Percentiles rank a stretch among this genome's conserved stretches.
Evolutionary conservation across 192 early-diverging fungal genomes (phyloP).

Genomic region (Mortierella antarctica): DNA sequence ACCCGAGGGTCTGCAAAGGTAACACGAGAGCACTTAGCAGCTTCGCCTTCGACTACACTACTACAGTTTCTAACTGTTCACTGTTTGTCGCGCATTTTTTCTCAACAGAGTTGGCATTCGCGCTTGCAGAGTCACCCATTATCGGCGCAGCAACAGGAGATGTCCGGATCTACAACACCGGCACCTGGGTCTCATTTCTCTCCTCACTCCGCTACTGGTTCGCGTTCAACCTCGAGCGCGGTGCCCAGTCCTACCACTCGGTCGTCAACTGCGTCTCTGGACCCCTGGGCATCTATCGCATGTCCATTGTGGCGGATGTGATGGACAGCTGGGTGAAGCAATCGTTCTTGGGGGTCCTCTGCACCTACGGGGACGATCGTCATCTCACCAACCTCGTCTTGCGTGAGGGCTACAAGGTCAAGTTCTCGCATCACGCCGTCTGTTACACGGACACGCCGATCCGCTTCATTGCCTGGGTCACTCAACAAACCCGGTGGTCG

Average conservation of each 20-base stretch:
- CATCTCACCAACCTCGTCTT: conserved; percentile 70
- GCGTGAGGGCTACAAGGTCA: conserved; percentile 58
- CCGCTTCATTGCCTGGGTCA: conserved; percentile 68
- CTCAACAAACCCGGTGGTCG: conserved; percentile 73
- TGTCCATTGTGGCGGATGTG: conserved; percentile 57
- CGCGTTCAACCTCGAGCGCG: conserved; percentile 74
- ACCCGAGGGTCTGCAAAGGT: conserved; percentile 57
- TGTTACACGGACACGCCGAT: conserved; percentile 71
- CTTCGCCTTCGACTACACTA: no score
- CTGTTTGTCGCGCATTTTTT: no score
- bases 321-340: conserved; percentile 69
- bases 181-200: conserved; percentile 65
- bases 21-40: not conserved
- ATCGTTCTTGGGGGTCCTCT: conserved; percentile 65
- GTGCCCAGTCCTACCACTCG: conserved; percentile 66
- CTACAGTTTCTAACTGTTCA: no score
- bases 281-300: conserved; percentile 68
- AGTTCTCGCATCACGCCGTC: conserved; percentile 66
- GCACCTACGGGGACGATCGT: conserved; percentile 74
- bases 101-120: conserved; percentile 58
- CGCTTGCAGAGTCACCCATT: conserved; percentile 57
- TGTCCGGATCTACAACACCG: conserved; percentile 66
- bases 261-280: conserved; percentile 74
- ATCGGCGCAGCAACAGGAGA: conserved; percentile 65
- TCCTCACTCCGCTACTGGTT: conserved; percentile 73